Evolutionary conservation across 2,329 filamentous ascomycete species (phyloP).

Genomic region (Clarireedia paspali): DNA sequence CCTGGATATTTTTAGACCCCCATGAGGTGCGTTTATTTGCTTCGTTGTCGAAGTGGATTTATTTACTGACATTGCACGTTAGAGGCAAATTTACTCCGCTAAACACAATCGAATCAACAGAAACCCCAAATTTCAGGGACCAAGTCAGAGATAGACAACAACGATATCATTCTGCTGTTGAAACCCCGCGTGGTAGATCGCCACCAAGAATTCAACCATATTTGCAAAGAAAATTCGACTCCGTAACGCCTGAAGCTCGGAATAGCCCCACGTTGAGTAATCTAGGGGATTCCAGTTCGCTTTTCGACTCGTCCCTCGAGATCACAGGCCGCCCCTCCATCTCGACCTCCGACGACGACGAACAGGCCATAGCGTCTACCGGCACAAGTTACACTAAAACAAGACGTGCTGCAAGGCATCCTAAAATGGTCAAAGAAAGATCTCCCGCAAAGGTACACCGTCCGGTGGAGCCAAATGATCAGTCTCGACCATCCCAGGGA

Average conservation of each 20-base stretch:
- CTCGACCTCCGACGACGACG: conserved; percentile 3
- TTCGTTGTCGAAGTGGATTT: not conserved
- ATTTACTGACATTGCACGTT: not conserved
- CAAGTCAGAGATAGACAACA: conserved; percentile 1
- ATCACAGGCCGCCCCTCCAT: conserved; percentile 8
- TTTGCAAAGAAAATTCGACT: not conserved
- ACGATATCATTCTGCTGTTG: not conserved
- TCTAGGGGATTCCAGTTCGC: conserved; percentile 27
- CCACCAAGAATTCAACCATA: not conserved
- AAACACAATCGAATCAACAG: conserved; percentile 10
- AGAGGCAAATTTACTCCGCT: conserved; percentile 9
- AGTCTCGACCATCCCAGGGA: conserved; percentile 8
- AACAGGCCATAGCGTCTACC: no score
- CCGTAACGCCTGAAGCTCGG: not conserved
- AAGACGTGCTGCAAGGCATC: not conserved
- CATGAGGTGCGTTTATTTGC: conserved; percentile 4
- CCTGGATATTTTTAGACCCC: not conserved
- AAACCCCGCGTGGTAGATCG: not conserved
- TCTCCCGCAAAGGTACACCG: conserved; percentile 25
- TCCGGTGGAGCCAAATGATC: conserved; percentile 19
- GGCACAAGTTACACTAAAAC: not conserved
- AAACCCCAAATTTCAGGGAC: conserved; percentile 7
- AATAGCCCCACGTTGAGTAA: conserved; percentile 20
- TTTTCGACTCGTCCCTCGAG: conserved; percentile 20
- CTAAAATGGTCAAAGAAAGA: conserved; percentile 29